These are phyloP conservation scores for Cokeromyces recurvatus DNA, from an alignment of 371 early-diverging fungal species.

Conservation along the genomic window DNA sequence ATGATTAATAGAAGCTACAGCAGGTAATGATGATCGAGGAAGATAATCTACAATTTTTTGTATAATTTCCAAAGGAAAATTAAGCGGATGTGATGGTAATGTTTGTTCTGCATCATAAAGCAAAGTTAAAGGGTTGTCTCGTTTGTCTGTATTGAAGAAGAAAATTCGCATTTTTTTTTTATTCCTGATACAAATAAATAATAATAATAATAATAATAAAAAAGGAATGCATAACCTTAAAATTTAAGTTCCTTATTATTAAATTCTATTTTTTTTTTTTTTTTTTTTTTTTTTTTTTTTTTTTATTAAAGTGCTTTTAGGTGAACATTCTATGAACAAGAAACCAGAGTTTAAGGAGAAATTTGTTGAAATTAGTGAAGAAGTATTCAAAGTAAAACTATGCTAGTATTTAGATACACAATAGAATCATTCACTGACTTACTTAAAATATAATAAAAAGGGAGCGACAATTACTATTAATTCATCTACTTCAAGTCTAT, in stretches of 20 bases:
- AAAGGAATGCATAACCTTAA: too few species aligned
- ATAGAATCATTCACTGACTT: too few species aligned
- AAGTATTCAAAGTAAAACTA: constrained; percentile 44
- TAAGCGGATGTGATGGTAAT: not conserved
- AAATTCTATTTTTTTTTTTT: too few species aligned
- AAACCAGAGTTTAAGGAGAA: constrained; percentile 45
- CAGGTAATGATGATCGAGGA: constrained; percentile 23
- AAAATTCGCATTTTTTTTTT: constrained; percentile 21
- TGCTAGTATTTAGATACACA: too few species aligned
- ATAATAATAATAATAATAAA: too few species aligned
- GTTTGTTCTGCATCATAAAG: not conserved
- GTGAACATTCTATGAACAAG: too few species aligned
- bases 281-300: too few species aligned
- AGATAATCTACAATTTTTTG: constrained; percentile 16
- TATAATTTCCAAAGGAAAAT: constrained; percentile 30
- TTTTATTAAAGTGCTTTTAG: too few species aligned
- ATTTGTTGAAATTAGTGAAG: constrained; percentile 48
- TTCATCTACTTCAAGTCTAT: not conserved
- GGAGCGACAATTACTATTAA: too few species aligned
- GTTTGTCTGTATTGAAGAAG: constrained; percentile 11
- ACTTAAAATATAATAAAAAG: too few species aligned
- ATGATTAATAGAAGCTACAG: constrained; percentile 12
- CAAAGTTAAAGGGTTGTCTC: constrained; percentile 3
- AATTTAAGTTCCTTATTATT: too few species aligned
- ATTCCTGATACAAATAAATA: too few species aligned